Evolutionary conservation across 2,329 filamentous ascomycete species (phyloP).

Genomic region (Didymella sp.): DNA sequence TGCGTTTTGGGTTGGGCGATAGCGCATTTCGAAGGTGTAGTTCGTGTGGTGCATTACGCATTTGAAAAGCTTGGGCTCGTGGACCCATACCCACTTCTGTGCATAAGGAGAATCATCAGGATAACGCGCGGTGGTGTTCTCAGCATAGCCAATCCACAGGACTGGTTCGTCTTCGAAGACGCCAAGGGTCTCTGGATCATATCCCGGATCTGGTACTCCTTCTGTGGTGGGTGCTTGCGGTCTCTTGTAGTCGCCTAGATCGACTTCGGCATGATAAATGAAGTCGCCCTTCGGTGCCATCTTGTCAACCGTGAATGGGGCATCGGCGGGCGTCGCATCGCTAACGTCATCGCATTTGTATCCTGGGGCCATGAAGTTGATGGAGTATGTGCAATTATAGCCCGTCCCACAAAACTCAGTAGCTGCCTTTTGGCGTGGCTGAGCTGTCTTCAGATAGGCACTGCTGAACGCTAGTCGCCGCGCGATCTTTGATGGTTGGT

Average conservation of each 20-base stretch:
- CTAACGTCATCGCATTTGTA: constrained; percentile 47
- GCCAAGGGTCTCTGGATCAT: constrained; percentile 36
- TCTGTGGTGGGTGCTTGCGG: constrained; percentile 37
- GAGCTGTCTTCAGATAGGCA: constrained; percentile 44
- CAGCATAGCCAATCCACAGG: constrained; percentile 47
- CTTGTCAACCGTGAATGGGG: constrained; percentile 40
- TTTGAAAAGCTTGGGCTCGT: constrained; percentile 46
- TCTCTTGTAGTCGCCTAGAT: constrained; percentile 39
- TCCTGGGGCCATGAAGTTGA: constrained; percentile 46
- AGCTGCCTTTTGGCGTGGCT: constrained; percentile 33
- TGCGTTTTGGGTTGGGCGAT: constrained; percentile 36
- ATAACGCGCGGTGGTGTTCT: constrained; percentile 39
- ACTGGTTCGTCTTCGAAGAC: constrained; percentile 45
- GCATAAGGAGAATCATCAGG: constrained; percentile 29
- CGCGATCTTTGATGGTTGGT: constrained; percentile 46
- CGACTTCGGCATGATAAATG: constrained; percentile 42
- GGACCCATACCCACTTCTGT: constrained; percentile 40
- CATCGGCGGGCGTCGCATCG: constrained; percentile 17
- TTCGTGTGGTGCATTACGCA: constrained; percentile 47
- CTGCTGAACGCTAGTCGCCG: constrained; percentile 42
- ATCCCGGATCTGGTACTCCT: constrained; percentile 37
- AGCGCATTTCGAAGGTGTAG: constrained; percentile 46
- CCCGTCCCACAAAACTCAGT: constrained; percentile 40
- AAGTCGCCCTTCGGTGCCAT: constrained; percentile 44
- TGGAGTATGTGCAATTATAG: constrained; percentile 48